Evolutionary conservation across 2,329 filamentous ascomycete species (phyloP).

Genomic region (Monilinia fructigena): DNA sequence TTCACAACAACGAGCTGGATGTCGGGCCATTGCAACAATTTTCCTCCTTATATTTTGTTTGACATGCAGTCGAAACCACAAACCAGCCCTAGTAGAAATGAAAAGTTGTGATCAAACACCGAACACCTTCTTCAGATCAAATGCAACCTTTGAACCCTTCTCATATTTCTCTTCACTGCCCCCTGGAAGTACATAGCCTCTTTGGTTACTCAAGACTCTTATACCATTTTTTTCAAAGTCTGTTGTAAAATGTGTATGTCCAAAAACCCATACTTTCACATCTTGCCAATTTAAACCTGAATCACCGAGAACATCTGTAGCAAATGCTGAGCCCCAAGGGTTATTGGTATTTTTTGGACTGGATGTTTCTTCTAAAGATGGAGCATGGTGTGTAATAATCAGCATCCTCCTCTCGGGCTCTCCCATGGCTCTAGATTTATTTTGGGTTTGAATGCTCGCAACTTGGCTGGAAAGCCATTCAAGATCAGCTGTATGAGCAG

Average conservation of each 20-base stretch:
- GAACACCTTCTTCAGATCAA: conserved; percentile 4
- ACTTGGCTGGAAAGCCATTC: conserved; percentile 44
- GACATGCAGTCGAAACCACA: not conserved
- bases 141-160: not conserved
- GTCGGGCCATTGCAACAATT: no score
- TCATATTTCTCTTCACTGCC: conserved; percentile 3
- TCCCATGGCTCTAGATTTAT: conserved; percentile 24
- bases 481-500: conserved; percentile 34
- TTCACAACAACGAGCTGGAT: no score
- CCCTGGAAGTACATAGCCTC: conserved; percentile 44
- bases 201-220: conserved; percentile 46
- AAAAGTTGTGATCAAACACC: not conserved
- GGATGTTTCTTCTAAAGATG: conserved; percentile 46
- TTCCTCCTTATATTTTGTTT: not conserved
- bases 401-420: conserved; percentile 42
- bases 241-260: conserved; percentile 47
- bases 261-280: conserved; percentile 47
- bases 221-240: conserved; percentile 41
- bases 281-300: conserved; percentile 20
- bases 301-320: conserved; percentile 48
- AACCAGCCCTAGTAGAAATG: not conserved
- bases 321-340: conserved; percentile 47
- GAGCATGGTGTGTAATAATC: conserved; percentile 45
- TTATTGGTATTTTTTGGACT: conserved; percentile 47
- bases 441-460: conserved; percentile 32